Base-by-base conservation (phyloP, 2,329 filamentous ascomycete genomes). In the Tolypocladium pustulatum region DNA sequence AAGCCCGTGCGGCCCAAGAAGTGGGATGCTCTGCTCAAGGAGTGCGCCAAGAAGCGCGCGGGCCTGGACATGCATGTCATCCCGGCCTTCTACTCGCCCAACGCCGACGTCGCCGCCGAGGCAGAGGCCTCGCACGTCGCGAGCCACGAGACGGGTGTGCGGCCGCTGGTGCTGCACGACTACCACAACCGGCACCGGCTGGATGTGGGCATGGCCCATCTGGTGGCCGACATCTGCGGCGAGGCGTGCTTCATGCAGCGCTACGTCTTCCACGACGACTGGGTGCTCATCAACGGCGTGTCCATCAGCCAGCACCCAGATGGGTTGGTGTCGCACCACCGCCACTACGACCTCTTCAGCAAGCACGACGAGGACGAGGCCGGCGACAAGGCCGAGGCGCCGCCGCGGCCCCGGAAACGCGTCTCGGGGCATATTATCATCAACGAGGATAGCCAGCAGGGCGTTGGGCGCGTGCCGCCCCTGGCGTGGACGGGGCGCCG, bases 251-350 rank as follows among this genome's bases (percentile, higher is more conserved):
- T 78, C 64, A 71, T 79, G 61, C 76, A 78, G 63, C 73, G 76
- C 8, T 79, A 76, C 60, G 65, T 69, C 37, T 79, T 79, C 65
- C 68, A 65, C 43, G 76, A 78, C 63, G 70, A 73, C 63, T 80
- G 77, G 77, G 69, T 79, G 4, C 69, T 80, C 6, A 73, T 77
- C 51, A 79, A 78, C 61, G 78, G 78, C 6, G 70, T 76, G 63
- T 74, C 75, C 36, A 70, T 80, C 59, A 72, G 70, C 46, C 71
- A 77, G 54, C 77, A 79, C 62, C 70, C 72, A 0, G 70, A 73
- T 57, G 72, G 73, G 2, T 67, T 75, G 9, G 13, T 34, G 25
- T n/a, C 17, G 4, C 55, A 8, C 22, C 43, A 17, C 38, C 37
- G 66, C 3, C 49, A 46, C n/a, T 20, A 56, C 12, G 49, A 56